Percentiles rank a stretch among this genome's conserved stretches.
These are phyloP conservation scores for Ascochyta clinopodiicola DNA, from an alignment of 2,329 filamentous ascomycete genomes.

Conservation along the genomic window DNA sequence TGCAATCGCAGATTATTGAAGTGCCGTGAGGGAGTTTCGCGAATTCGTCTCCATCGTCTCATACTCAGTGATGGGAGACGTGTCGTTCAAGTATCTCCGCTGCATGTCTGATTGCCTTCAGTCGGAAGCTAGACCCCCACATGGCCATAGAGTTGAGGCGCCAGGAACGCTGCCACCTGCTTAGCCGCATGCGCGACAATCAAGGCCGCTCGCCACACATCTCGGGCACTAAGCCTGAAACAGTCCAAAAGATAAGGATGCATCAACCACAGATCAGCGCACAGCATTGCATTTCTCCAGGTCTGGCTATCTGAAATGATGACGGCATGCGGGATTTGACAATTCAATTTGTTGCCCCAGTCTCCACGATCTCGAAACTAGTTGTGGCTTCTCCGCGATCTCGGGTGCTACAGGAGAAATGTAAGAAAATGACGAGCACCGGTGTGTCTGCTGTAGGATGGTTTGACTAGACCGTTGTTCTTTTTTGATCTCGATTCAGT, in stretches of 20 bases:
- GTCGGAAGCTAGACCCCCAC: conserved; percentile 24
- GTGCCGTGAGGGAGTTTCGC: neutral
- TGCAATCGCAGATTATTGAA: neutral
- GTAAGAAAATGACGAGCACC: conserved; percentile 17
- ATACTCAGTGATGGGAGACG: neutral
- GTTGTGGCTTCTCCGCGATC: conserved; percentile 22
- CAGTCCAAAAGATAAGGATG: conserved; percentile 44
- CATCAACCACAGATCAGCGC: conserved; percentile 29
- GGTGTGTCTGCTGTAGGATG: conserved; percentile 12
- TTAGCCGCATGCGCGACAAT: conserved; percentile 11
- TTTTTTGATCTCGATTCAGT: neutral
- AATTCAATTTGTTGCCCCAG: conserved; percentile 8
- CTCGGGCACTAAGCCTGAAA: conserved; percentile 31
- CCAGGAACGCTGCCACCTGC: conserved; percentile 17
- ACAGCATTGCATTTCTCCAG: conserved; percentile 18
- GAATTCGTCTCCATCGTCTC: neutral
- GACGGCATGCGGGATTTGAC: conserved; percentile 25
- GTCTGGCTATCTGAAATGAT: conserved; percentile 19
- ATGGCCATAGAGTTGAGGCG: conserved; percentile 10
- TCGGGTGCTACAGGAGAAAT: conserved; percentile 15
- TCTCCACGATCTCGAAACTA: conserved; percentile 14
- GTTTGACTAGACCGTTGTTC: conserved; percentile 7
- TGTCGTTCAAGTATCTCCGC: conserved; percentile 29
- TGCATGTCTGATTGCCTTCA: conserved; percentile 2
- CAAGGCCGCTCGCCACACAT: conserved; percentile 2